These are phyloP conservation scores for Zopfia rhizophila DNA, from an alignment of 2,329 filamentous ascomycete species.

Conservation along the genomic window DNA sequence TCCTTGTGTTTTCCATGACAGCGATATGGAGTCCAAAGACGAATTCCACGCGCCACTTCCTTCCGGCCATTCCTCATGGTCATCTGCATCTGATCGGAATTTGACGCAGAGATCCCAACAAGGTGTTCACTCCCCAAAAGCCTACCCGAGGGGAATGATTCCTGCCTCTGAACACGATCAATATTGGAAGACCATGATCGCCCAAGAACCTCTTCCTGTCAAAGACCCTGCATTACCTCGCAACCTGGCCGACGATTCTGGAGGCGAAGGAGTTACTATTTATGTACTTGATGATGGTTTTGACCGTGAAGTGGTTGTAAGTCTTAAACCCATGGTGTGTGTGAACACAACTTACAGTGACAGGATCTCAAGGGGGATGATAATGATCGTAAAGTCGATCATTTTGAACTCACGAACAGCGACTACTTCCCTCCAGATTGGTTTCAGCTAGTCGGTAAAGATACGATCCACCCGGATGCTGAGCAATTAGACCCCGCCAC, in stretches of 20 bases:
- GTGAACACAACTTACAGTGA: not conserved
- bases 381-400: constrained; percentile 3
- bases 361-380: constrained; percentile 9
- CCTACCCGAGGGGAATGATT: not conserved
- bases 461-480: not conserved
- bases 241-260: constrained; percentile 14
- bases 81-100: no score
- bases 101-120: no score
- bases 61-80: no score
- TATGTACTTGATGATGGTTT: constrained; percentile 22
- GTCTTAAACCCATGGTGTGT: not conserved
- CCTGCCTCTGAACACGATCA: constrained; percentile 2
- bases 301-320: constrained; percentile 10
- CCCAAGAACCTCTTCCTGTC: not conserved
- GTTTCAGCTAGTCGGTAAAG: not conserved
- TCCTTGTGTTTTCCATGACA: not conserved
- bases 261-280: constrained; percentile 15
- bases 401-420: not conserved
- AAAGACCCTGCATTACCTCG: constrained; percentile 8
- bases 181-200: constrained; percentile 23
- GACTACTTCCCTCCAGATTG: constrained; percentile 2
- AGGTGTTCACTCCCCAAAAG: not conserved
- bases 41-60: constrained; percentile 4
- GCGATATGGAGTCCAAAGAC: not conserved
- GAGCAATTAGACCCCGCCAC: not conserved